Evolutionary conservation across 2,329 filamentous ascomycete species (phyloP).

Genomic region (Lomentospora prolificans): DNA sequence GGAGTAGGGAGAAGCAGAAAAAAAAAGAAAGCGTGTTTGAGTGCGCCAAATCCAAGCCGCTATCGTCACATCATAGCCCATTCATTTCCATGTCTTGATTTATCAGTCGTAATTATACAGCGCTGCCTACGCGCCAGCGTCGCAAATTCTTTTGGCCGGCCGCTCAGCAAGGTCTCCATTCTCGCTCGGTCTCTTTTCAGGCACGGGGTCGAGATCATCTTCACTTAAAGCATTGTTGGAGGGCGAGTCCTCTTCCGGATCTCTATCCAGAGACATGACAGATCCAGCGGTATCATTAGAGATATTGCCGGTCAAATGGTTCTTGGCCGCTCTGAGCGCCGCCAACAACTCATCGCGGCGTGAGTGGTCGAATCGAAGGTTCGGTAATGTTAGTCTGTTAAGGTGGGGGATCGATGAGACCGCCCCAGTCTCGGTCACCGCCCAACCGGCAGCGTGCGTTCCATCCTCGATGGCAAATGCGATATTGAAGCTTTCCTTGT

Average conservation of each 20-base stretch:
- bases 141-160: neutral
- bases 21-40: neutral
- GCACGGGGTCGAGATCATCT: neutral
- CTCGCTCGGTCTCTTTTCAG: neutral
- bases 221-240: conserved; percentile 9
- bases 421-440: conserved; percentile 10
- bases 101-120: neutral
- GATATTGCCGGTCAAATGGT: neutral
- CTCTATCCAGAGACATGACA: neutral
- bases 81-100: neutral
- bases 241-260: neutral
- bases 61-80: neutral
- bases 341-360: conserved; percentile 6
- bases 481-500: conserved; percentile 4
- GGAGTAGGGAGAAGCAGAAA: neutral
- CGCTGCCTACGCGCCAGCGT: neutral
- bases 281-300: neutral
- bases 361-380: neutral
- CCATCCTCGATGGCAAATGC: conserved; percentile 8
- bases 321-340: conserved; percentile 5
- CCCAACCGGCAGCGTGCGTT: conserved; percentile 10
- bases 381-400: neutral
- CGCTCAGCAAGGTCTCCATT: neutral
- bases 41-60: neutral
- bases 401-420: conserved; percentile 11